Percentiles rank a stretch among this genome's conserved stretches.
phyloP scores from a whole-genome alignment of 805 yeast species.

The Metschnikowia orientalis region DNA sequence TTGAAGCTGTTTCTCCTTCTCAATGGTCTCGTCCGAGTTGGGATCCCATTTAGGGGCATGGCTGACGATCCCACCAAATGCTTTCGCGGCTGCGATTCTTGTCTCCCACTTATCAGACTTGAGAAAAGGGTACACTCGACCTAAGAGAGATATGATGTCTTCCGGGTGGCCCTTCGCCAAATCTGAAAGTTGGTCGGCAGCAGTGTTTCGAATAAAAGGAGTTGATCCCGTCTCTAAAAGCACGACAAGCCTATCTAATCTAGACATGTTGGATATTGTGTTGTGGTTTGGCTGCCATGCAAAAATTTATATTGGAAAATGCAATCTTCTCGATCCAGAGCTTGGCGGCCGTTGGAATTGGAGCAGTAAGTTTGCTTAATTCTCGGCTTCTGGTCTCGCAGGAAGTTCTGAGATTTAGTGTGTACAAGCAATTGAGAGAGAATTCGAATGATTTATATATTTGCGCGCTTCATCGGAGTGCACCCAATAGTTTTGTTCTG shows the following conservation, averaged over 20 bases:
- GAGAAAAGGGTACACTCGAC: conserved; percentile 87
- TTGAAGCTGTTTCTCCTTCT: conserved; percentile 19
- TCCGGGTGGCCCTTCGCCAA: conserved; percentile 93
- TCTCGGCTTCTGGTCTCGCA: too few relatives aligned
- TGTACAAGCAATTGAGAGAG: conserved; percentile 15
- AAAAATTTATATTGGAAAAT: too few relatives aligned
- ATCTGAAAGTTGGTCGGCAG: conserved; percentile 95
- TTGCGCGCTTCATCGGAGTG: conserved; percentile 12
- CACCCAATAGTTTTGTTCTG: too few relatives aligned
- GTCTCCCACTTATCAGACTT: conserved; percentile 92
- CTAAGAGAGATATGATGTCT: conserved; percentile 74
- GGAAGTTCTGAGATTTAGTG: conserved; percentile 6
- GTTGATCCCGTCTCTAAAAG: conserved; percentile 91
- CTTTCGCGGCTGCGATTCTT: conserved; percentile 88
- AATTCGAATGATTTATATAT: conserved; percentile 12
- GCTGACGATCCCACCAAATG: conserved; percentile 87
- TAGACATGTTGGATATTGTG: conserved; percentile 35
- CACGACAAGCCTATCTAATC: conserved; percentile 55
- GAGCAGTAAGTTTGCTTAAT: too few relatives aligned
- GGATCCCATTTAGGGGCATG: conserved; percentile 86
- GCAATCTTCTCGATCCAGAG: neutral
- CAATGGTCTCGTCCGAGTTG: conserved; percentile 39
- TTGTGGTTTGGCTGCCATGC: too few relatives aligned
- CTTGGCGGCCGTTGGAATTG: too few relatives aligned
- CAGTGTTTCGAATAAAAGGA: conserved; percentile 87